Evolutionary conservation across 2,329 filamentous ascomycete species (phyloP).

Genomic region (Calonectria multiphialidica): DNA sequence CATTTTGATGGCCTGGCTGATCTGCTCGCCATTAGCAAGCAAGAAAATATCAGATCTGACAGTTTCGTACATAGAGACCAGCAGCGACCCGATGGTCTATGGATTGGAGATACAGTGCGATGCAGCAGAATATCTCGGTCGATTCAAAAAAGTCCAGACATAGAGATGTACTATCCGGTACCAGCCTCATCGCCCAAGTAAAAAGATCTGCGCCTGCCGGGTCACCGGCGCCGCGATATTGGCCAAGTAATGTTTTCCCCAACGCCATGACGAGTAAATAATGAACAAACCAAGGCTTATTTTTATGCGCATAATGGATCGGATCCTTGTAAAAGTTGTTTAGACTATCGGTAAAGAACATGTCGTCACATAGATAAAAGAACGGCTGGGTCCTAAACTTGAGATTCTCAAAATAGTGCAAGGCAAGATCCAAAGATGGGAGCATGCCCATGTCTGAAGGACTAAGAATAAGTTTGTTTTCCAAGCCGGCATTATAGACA

Average conservation of each 20-base stretch:
- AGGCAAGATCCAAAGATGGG: constrained; percentile 17
- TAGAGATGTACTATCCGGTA: constrained; percentile 22
- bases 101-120: constrained; percentile 23
- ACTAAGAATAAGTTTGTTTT: neutral
- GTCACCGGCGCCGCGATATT: neutral
- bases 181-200: constrained; percentile 7
- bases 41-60: neutral
- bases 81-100: constrained; percentile 22
- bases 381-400: constrained; percentile 23
- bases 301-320: neutral
- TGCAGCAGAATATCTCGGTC: constrained; percentile 22
- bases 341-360: constrained; percentile 1
- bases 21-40: neutral
- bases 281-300: constrained; percentile 19
- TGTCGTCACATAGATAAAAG: constrained; percentile 20
- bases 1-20: constrained; percentile 24
- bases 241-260: constrained; percentile 11
- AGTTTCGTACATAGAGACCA: constrained; percentile 12
- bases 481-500: constrained; percentile 7
- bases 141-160: constrained; percentile 19
- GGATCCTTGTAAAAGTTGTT: constrained; percentile 15
- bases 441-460: constrained; percentile 3
- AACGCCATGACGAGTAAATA: constrained; percentile 24
- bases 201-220: constrained; percentile 21
- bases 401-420: constrained; percentile 15